Base-by-base conservation (phyloP, 306 rosid genomes). In the Quercus ilex region DNA sequence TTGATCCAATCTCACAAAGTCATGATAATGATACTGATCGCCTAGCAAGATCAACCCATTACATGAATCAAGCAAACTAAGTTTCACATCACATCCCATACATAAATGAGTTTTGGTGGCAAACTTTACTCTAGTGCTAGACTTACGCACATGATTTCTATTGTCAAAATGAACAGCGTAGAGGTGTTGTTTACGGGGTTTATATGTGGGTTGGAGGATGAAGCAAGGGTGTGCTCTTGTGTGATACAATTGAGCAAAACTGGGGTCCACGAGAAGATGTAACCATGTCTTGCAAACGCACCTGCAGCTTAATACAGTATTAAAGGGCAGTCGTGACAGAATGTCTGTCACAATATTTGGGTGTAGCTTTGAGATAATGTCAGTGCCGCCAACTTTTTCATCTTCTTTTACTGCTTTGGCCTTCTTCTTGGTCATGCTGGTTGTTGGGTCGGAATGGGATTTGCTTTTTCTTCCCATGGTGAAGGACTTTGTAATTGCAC, bases 21-120 rank as follows among this genome's bases (percentile, higher is more conserved):
- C 12, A 0, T 6, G 1, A 11, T 23, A 8, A 6, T 1, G 41
- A 35, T 0, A 0, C 1, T 6, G 2, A 14, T 3, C 14, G 28
- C 28, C 23, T 23, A 21, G 28, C 7, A 20, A 26, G 2, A 58
- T 58, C 15, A 58, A 20, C 5, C 64, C 64, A 58, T 58, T 58
- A 14, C 65, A 58, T 1, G 65, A 58, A 20, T 58, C 65, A 14
- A 58, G 2, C 28, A 58, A 14, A 56, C 14, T 58, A 11, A 20
- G 28, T 58, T 21, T 11, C 52, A 46, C 15, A 46, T 9, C 1
- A 13, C 23, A 4, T 21, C 28, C 13, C 10, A 11, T 6, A 58
- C 28, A 0, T 26, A 58, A 8, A 10, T 58, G 65, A 2, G 65
- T 20, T 58, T 10, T 4, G 5, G 30, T 58, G 31, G 3, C 26